Evolutionary conservation across 2,329 filamentous ascomycete genomes (phyloP), one percentile per base, ranked within the genome.

Genomic region (Dichotomopilus funicola): DNA sequence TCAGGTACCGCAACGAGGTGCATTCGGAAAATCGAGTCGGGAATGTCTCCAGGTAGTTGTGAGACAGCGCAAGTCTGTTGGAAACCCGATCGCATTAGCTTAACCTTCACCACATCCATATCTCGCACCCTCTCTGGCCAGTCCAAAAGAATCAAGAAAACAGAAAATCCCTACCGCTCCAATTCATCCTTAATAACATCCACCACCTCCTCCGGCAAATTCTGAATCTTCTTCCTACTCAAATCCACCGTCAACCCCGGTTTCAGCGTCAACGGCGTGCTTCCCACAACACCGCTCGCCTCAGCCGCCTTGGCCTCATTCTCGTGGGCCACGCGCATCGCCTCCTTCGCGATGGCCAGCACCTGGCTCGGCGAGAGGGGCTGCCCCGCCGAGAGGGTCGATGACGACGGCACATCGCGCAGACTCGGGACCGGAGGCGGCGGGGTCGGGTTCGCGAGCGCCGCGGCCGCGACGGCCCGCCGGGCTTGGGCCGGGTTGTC

Each of bases 221-320:
- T 80, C 63, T 83, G 79, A 45, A 91, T 90, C 65, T 83, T 83
- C 71, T 86, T 87, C 64, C 87, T 83, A 69, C 87, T 89, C 60
- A 91, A 72, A 70, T 91, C 87, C 63, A 92, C 86, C 36, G 88
- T 91, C 56, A 90, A 81, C 57, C 88, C 88, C 1, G 85, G 82
- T 66, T 85, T 83, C 47, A 86, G 72, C 45, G 81, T 81, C 68
- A 86, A 72, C 45, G 81, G 81, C 68, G 72, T 82, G 66, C 78
- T 82, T 61, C 19, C 19, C 19, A 27, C 19, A 27, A 82, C 76
- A 58, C 78, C 76, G 59, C 77, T 79, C 44, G 78, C 79, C 61
- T 84, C 82, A 52, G 81, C 80, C 6, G 78, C 80, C 67, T 87
- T 83, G 49, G 75, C 80, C 63, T 78, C 77, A 62, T 86, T 85